Evolutionary conservation across 2,329 filamentous ascomycete species (phyloP), one percentile per base, ranked within the genome.

Genomic region (Pseudogymnoascus sp.): DNA sequence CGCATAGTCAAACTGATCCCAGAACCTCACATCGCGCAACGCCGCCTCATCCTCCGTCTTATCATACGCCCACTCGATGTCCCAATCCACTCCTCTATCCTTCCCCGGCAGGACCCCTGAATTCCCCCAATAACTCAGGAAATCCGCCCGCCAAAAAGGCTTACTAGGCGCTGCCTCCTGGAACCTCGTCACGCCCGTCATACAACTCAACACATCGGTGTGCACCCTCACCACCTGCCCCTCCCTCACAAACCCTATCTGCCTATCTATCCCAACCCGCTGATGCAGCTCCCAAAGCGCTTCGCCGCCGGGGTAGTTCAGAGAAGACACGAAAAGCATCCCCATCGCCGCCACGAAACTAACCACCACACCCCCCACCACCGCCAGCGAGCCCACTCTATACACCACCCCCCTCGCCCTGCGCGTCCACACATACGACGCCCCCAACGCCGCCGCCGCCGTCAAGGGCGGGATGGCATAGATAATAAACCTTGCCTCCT

Each of bases 401-500:
- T 87, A 87, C 36, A 84, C 28, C 2, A 79, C 14, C 1, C 82
- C 84, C 72, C 91, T 93, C 4, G 78, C 71, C n/a, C 84, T 79
- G 42, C 88, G 86, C 0, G 78, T 81, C 77, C 85, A 89, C 67
- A 96, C 77, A 75, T 86, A 88, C 63, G 85, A 83, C 12, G 91
- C 90, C 18, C 87, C 88, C 4, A 91, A 81, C 2, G 91, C 87
- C 0, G 91, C 88, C 2, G 88, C 84, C 10, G 88, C 89, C 0
- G 93, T 96, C 31, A 97, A 78, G 0, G 88, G 82, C 0, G 95
- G 95, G 23, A 96, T 81, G 61, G 86, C 82, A 76, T 97, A 97
- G 70, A 97, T 86, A 69, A 99, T 88, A 79, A 99, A 99, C 16
- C 95, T 89, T 74, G 92, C 89, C 77, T 99, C 95, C 74, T 99